These are phyloP conservation scores for Austroboletus olivaceoglutinosus DNA, from an alignment of 1,284 basidiomycete species.

Conservation along the genomic window DNA sequence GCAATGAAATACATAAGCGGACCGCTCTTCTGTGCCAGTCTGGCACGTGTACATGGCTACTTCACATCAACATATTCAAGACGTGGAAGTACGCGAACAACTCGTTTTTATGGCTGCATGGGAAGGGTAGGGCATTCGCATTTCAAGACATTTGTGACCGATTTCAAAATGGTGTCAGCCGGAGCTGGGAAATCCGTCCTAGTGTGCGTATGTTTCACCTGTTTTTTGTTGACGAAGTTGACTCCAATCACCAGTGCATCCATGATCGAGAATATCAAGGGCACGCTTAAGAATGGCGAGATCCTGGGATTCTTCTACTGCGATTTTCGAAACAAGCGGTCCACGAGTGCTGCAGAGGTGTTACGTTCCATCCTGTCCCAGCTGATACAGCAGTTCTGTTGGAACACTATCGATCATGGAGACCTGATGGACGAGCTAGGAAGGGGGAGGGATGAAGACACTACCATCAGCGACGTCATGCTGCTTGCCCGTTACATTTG, in stretches of 20 bases:
- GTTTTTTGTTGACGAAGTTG: not conserved
- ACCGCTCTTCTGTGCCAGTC: not conserved
- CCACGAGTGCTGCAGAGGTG: constrained; percentile 5
- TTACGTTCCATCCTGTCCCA: constrained; percentile 17
- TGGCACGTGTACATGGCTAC: constrained; percentile 9
- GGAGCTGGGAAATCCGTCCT: constrained; percentile 16
- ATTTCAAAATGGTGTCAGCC: not conserved
- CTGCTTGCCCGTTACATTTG: not conserved
- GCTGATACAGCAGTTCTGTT: constrained; percentile 1
- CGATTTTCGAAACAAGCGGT: constrained; percentile 10
- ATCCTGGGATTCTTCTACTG: constrained; percentile 15
- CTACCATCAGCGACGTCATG: too few species aligned
- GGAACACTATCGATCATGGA: not conserved
- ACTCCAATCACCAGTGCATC: not conserved
- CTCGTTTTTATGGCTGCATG: constrained; percentile 8
- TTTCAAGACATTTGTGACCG: too few species aligned
- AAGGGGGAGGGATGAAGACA: too few species aligned
- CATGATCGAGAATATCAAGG: constrained; percentile 9
- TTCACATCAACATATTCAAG: not conserved
- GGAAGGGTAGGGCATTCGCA: constrained; percentile 10
- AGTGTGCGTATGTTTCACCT: not conserved
- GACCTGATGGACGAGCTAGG: not conserved
- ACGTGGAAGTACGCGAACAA: not conserved
- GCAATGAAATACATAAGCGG: constrained; percentile 1
- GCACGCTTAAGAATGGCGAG: not conserved